Base-by-base conservation (phyloP, 1,284 basidiomycete species). In the Malassezia globosa region DNA sequence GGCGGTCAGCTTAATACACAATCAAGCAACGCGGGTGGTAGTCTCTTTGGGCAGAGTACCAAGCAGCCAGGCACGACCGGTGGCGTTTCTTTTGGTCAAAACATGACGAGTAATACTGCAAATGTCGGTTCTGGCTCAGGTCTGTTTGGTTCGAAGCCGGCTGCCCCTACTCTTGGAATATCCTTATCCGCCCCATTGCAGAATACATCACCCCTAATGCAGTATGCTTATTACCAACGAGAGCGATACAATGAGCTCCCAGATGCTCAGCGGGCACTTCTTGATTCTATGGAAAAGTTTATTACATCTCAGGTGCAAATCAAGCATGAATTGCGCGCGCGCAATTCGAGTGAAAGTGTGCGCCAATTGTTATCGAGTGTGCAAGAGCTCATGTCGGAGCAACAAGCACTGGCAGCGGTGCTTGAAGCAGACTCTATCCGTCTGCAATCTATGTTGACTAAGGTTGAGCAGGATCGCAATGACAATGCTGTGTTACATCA, bases 211-310 rank as follows among this genome's bases (percentile, higher is more conserved):
- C 66, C 62, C 1, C 64, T 71, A 24, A 16, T 51, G 4, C 58
- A 58, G 7, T 55, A 60, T 47, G 52, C 54, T 1, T 71, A 58
- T 51, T 60, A 65, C 29, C 65, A 69, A 35, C 60, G 60, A 18
- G 66, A 69, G 39, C 56, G 65, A 16, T 71, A 63, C 52, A 67
- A 71, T 39, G 66, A 71, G 25, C 48, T 71, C 13, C 62, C 65
- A 13, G 68, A 69, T 3, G 57, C 61, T 3, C 58, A 58, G 7
- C 56, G 55, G 7, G 56, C 61, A 33, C 44, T 71, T 19, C 36
- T 71, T 1, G 66, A 69, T 34, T 63, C 68, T 41, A 55, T 71
- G 27, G 68, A 71, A 27, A 38, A 42, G 8, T 57, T 59, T 48
- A 62, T 64, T 14, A 29, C 48, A 2, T 39, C 50, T 0, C 63